A percentile compares a stretch with the other conserved stretches of the same genome.
Conservation (phyloP, 495 filamentous ascomycete species). For the Penicillium maclennaniae region DNA sequence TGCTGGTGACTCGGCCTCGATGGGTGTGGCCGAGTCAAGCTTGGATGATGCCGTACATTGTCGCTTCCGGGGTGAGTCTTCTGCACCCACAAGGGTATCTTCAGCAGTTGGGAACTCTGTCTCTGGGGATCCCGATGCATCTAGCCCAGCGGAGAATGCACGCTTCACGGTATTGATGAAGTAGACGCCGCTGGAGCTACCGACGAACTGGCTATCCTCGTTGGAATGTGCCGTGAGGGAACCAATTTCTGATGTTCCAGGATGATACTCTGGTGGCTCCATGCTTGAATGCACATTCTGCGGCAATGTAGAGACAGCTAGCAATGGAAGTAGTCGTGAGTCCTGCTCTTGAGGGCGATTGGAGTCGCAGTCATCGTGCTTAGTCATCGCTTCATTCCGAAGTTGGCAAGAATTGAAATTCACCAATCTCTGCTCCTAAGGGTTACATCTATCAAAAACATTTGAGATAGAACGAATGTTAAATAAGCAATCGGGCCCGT, state of each 20-base stretch:
- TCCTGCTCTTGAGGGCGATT: neutral
- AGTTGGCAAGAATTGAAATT: neutral
- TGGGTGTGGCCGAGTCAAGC: constrained; percentile 7
- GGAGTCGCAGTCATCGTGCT: neutral
- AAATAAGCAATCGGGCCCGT: neutral
- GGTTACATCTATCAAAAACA: neutral
- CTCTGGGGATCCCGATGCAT: constrained; percentile 16
- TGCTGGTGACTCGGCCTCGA: constrained; percentile 8
- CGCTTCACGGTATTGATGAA: constrained; percentile 43
- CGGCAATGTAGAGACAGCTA: neutral
- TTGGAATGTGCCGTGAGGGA: constrained; percentile 39
- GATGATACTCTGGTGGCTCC: constrained; percentile 30
- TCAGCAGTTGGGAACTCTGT: constrained; percentile 36
- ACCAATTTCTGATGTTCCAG: constrained; percentile 34
- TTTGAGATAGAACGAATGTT: neutral
- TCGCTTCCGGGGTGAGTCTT: constrained; percentile 23
- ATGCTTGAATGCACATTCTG: constrained; percentile 25
- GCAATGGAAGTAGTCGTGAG: neutral
- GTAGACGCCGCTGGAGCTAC: constrained; percentile 41
- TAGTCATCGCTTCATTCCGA: neutral
- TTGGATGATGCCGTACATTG: constrained; percentile 14
- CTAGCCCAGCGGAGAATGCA: constrained; percentile 31
- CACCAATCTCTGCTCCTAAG: too few species aligned
- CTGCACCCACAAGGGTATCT: constrained; percentile 36
- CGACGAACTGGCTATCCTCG: constrained; percentile 43